These are phyloP conservation scores for Coemansia sp. DNA, from an alignment of 192 early-diverging fungal genomes.

Conservation along the genomic window DNA sequence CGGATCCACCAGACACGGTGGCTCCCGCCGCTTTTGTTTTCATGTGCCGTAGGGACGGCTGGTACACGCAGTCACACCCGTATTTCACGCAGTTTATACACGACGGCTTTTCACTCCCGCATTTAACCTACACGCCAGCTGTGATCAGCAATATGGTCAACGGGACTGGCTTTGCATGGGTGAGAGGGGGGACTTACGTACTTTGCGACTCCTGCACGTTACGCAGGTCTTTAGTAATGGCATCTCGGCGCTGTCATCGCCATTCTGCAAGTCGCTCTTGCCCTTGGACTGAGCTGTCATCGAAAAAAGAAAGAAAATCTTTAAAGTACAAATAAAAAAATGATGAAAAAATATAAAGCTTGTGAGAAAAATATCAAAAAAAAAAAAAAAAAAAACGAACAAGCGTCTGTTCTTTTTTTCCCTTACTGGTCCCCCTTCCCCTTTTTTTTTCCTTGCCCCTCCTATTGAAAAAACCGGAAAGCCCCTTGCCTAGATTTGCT, in stretches of 20 bases:
- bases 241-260: conserved; percentile 13
- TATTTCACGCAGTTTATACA: conserved; percentile 50
- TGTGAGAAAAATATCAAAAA: neutral
- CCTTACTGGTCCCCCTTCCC: neutral
- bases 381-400: neutral
- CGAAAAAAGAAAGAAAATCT: neutral
- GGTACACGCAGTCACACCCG: conserved; percentile 33
- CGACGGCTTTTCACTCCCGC: conserved; percentile 48
- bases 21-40: neutral
- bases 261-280: conserved; percentile 10
- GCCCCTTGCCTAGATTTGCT: neutral
- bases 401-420: neutral
- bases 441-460: neutral
- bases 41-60: conserved; percentile 42
- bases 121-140: conserved; percentile 35
- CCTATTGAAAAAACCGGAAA: neutral
- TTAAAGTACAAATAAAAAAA: neutral
- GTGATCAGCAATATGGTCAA: conserved; percentile 1
- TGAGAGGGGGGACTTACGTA: neutral
- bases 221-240: conserved; percentile 52
- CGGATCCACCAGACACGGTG: conserved; percentile 5
- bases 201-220: conserved; percentile 49
- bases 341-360: neutral
- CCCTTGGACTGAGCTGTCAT: conserved; percentile 33
- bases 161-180: too few relatives aligned